phyloP scores from a whole-genome alignment of 805 yeast species.

The Lachancea kluyveri region DNA sequence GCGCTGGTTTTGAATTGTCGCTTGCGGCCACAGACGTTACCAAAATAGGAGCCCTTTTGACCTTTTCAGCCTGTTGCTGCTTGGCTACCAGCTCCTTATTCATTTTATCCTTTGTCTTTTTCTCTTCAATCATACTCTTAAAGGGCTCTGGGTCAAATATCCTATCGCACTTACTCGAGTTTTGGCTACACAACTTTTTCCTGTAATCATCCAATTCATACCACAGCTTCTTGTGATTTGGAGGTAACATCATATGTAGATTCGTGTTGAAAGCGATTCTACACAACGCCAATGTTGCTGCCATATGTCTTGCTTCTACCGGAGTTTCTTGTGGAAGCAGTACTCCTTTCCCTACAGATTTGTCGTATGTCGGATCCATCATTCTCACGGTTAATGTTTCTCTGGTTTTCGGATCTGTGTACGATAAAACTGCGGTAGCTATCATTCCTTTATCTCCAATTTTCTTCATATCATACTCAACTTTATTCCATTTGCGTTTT shows the following conservation, averaged over 20 bases:
- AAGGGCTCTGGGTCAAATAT: conserved; percentile 75
- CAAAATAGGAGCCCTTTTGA: conserved; percentile 40
- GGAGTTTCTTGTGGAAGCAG: conserved; percentile 70
- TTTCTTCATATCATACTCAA: conserved; percentile 64
- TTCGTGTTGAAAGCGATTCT: conserved; percentile 76
- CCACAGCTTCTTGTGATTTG: conserved; percentile 78
- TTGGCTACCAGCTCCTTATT: conserved; percentile 43
- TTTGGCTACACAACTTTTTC: conserved; percentile 38
- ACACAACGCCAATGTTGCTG: conserved; percentile 84
- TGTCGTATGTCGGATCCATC: conserved; percentile 38
- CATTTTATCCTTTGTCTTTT: conserved; percentile 37
- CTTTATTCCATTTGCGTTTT: conserved; percentile 83
- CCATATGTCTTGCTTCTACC: conserved; percentile 81
- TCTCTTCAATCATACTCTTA: conserved; percentile 51
- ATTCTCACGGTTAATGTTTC: conserved; percentile 54
- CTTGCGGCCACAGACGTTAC: conserved; percentile 29
- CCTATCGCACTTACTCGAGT: conserved; percentile 42
- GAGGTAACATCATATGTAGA: conserved; percentile 81
- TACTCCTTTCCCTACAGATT: conserved; percentile 40
- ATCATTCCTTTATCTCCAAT: conserved; percentile 48
- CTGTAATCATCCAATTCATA: conserved; percentile 58
- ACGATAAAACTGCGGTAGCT: conserved; percentile 58
- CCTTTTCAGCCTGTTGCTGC: conserved; percentile 45
- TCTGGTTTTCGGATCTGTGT: conserved; percentile 76
- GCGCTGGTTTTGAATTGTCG: conserved; percentile 7